A percentile compares a stretch with the other conserved stretches of the same genome.
phyloP scores from a whole-genome alignment of 164 flowering plant genomes.

The Magnolia kwangsiensis region DNA sequence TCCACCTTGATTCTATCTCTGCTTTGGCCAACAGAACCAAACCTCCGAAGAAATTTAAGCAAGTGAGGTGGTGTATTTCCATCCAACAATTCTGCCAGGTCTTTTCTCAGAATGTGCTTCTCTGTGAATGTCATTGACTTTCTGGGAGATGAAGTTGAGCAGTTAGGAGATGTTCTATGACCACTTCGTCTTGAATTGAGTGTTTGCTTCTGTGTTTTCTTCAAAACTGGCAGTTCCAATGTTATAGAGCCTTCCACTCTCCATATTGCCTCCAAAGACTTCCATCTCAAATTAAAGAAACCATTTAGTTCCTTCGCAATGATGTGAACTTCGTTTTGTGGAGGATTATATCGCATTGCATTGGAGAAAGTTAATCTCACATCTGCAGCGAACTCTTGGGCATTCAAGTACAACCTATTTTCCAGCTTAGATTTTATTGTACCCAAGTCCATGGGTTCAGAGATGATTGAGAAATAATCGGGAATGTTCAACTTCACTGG shows the following conservation, averaged over 20 bases:
- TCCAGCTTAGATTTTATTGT: slow-evolving; percentile 60
- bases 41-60: slow-evolving; percentile 18
- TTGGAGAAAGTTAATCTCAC: slow-evolving; percentile 78
- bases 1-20: slow-evolving; percentile 19
- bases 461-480: slow-evolving; percentile 67
- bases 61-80: slow-evolving; percentile 23
- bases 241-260: slow-evolving; percentile 19
- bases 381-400: slow-evolving; percentile 71
- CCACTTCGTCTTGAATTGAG: slow-evolving; percentile 5
- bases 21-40: slow-evolving; percentile 21
- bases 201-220: slow-evolving; percentile 11
- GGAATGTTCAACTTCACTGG: slow-evolving; percentile 59
- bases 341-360: slow-evolving; percentile 83
- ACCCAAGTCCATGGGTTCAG: slow-evolving; percentile 87
- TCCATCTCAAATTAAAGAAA: slow-evolving; percentile 55
- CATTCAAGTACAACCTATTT: slow-evolving; percentile 33
- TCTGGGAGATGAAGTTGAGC: slow-evolving; percentile 8
- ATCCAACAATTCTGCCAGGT: slow-evolving; percentile 21
- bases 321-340: slow-evolving; percentile 45
- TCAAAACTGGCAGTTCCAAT: slow-evolving; percentile 11
- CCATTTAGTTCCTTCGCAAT: slow-evolving; percentile 48
- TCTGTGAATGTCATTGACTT: slow-evolving; percentile 32
- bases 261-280: slow-evolving; percentile 36
- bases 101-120: slow-evolving; percentile 33
- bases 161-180: slow-evolving; percentile 14